Evolutionary conservation across 306 rosid genomes (phyloP).

Genomic region (Rosa lucieae): DNA sequence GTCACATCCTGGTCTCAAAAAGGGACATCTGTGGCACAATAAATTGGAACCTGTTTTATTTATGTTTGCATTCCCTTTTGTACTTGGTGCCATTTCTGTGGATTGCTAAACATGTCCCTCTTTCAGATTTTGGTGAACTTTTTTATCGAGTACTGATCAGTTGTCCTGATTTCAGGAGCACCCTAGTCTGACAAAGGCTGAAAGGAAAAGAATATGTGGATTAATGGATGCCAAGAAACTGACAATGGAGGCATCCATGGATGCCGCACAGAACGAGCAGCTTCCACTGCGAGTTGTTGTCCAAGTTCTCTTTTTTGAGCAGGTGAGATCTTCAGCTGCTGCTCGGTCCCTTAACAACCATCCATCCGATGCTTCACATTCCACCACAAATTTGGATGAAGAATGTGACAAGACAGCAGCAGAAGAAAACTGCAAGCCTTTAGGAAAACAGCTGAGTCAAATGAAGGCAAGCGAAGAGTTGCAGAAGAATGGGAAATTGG

Average conservation of each 20-base stretch:
- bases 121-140: not conserved
- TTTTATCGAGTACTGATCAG: not conserved
- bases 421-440: slow-evolving; percentile 50
- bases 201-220: slow-evolving; percentile 70
- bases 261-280: slow-evolving; percentile 88
- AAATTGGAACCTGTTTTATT: not conserved
- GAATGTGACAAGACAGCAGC: slow-evolving; percentile 38
- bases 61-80: not conserved
- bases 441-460: slow-evolving; percentile 44
- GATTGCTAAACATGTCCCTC: not conserved
- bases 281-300: slow-evolving; percentile 92
- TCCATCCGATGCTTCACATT: slow-evolving; percentile 23
- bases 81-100: not conserved
- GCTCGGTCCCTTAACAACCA: slow-evolving; percentile 25
- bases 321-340: slow-evolving; percentile 57
- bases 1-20: not conserved
- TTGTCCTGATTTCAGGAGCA: slow-evolving; percentile 63
- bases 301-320: slow-evolving; percentile 91
- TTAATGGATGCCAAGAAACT: slow-evolving; percentile 82
- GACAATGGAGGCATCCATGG: slow-evolving; percentile 62
- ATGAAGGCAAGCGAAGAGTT: slow-evolving; percentile 57
- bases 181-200: slow-evolving; percentile 63
- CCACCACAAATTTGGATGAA: slow-evolving; percentile 36
- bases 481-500: slow-evolving; percentile 44
- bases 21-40: not conserved